Evolutionary conservation across 257 asterid genomes (phyloP).

Genomic region (Linderniella brevidens): DNA sequence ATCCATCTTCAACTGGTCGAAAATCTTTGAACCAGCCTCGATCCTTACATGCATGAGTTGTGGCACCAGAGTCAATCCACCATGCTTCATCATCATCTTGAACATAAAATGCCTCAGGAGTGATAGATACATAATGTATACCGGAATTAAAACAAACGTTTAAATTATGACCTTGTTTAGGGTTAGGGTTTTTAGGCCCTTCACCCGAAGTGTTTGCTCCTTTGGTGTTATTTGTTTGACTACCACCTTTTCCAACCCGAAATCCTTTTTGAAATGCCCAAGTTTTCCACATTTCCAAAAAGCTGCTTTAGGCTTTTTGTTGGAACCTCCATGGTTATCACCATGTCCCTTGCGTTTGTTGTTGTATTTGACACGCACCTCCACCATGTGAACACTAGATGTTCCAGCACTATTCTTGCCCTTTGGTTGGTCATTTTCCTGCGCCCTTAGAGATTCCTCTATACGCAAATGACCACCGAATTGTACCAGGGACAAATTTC

Average conservation of each 20-base stretch:
- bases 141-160: neutral
- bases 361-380: no score
- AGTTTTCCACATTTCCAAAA: neutral
- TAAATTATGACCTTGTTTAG: neutral
- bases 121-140: neutral
- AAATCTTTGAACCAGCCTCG: neutral
- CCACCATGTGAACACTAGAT: neutral
- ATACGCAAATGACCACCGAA: neutral
- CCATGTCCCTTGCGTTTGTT: neutral
- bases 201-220: no score
- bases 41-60: neutral
- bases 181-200: neutral
- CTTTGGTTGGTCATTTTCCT: neutral
- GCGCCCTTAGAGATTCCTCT: neutral
- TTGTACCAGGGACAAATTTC: neutral
- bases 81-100: slow-evolving; percentile 1
- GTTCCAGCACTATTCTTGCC: neutral
- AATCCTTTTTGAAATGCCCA: slow-evolving; percentile 1
- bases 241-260: no score
- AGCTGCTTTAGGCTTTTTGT: neutral
- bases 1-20: neutral
- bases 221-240: no score
- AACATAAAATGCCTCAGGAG: neutral
- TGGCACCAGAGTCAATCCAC: slow-evolving; percentile 3
- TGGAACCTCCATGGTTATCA: neutral